Conservation (phyloP, 129 eudicot species). For the Oenanthe sinensis region DNA sequence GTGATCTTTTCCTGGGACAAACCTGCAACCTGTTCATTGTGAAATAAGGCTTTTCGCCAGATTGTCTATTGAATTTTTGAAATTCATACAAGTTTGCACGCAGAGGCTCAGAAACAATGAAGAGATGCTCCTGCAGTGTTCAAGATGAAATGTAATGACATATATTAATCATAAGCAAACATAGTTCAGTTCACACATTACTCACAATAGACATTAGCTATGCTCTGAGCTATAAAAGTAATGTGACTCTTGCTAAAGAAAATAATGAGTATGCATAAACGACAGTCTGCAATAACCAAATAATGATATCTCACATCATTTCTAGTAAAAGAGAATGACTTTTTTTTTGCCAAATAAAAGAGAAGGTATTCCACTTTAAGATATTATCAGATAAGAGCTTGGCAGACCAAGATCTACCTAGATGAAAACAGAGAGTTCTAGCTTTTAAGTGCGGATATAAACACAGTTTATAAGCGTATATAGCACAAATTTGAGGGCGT, state of each 20-base stretch:
- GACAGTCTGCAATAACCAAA: too few species aligned
- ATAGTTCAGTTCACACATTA: not conserved
- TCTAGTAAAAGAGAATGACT: not conserved
- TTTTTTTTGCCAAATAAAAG: not conserved
- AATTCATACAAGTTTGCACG: constrained; percentile 90
- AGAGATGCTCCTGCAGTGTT: constrained; percentile 65
- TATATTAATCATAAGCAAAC: not conserved
- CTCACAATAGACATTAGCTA: not conserved
- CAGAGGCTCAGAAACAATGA: constrained; percentile 76
- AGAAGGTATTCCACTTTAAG: not conserved
- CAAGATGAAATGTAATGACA: not conserved
- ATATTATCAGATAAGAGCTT: not conserved
- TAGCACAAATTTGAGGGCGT: not conserved
- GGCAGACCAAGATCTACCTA: not conserved
- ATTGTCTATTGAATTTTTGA: constrained; percentile 70
- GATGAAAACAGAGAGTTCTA: not conserved
- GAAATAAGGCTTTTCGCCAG: constrained; percentile 82
- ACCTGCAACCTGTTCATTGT: constrained; percentile 84
- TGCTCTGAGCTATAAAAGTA: not conserved
- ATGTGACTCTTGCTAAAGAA: not conserved
- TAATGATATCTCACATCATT: not conserved
- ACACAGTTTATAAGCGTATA: not conserved
- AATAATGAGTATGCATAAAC: not conserved
- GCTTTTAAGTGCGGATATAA: not conserved
- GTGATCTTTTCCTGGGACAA: constrained; percentile 9